Evolutionary conservation across 1,139 yeast genomes (phyloP), one percentile per base, ranked within the genome.

Genomic region (Petasospora fabianii): DNA sequence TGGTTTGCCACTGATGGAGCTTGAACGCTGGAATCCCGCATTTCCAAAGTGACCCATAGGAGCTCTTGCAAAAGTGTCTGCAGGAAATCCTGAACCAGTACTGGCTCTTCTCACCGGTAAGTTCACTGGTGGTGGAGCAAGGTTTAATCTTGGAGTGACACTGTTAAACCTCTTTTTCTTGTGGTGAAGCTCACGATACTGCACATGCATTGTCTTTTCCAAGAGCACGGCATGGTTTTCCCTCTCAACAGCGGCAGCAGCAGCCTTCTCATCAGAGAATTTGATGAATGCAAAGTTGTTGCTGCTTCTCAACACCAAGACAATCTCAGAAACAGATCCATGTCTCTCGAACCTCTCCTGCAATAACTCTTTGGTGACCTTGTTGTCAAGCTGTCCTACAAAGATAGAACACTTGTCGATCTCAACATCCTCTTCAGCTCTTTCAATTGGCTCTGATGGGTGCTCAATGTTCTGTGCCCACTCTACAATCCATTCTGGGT

Each of bases 401-500:
- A 82, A 87, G 11, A 88, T 69, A 2, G 95, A 80, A 53, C 64
- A 71, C 55, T 75, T 80, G 55, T 86, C 96, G 55, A 84, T 79
- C 21, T 70, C 60, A 12, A 68, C 62, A 11, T 56, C 53, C 18
- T 59, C 53, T 6, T 44, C 51, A 6, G 30, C 41, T 11, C 38
- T 42, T 9, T 35, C 42, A 8, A 36, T 14, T 5, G 32, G 29
- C 26, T 55, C 53, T 9, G 50, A 44, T 15, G 68, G 66, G 27
- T 68, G 69, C 38, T 78, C 85, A 34, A 84, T 69, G 56, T 87
- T 87, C 61, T 84, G 90, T 0, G 94, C 87, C 96, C 96, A 86
- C 52, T 83, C 87, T 29, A 82, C 84, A 27, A 65, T 62, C 71
- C 77, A 79, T 19, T 62, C 59, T 2, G 69, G 62, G 34, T 66